Percentiles rank a stretch among this genome's conserved stretches.
These are phyloP conservation scores for Trichoderma sp. DNA, from an alignment of 2,329 filamentous ascomycete species.

Conservation along the genomic window DNA sequence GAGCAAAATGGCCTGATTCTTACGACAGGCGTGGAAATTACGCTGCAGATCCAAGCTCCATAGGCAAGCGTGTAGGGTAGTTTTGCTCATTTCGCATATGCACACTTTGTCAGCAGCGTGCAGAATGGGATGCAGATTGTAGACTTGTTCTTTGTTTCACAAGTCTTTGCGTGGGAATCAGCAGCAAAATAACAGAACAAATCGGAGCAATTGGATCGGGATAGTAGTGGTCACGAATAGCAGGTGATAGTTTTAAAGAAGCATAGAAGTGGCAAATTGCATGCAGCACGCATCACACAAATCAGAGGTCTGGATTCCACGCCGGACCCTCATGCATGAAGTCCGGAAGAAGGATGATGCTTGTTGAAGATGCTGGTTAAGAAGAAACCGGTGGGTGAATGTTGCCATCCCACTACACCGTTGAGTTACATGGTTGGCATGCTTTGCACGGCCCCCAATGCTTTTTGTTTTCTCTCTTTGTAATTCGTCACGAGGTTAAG, in stretches of 20 bases:
- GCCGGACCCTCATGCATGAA: neutral
- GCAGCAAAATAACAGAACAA: neutral
- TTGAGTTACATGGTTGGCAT: neutral
- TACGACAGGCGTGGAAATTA: conserved; percentile 11
- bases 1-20: conserved; percentile 16
- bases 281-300: neutral
- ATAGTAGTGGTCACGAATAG: too few species aligned
- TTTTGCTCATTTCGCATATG: neutral
- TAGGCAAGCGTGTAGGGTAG: conserved; percentile 13
- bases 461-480: neutral
- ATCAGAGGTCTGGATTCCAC: neutral
- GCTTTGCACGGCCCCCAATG: neutral
- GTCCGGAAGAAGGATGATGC: neutral
- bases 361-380: neutral
- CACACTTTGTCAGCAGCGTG: neutral
- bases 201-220: neutral
- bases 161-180: neutral
- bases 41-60: neutral
- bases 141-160: neutral
- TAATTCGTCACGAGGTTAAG: neutral
- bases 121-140: neutral
- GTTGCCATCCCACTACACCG: neutral
- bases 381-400: neutral
- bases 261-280: neutral
- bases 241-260: neutral